Evolutionary conservation across 495 filamentous ascomycete genomes (phyloP), one percentile per base, ranked within the genome.

Genomic region (Aspergillus cavernicola): DNA sequence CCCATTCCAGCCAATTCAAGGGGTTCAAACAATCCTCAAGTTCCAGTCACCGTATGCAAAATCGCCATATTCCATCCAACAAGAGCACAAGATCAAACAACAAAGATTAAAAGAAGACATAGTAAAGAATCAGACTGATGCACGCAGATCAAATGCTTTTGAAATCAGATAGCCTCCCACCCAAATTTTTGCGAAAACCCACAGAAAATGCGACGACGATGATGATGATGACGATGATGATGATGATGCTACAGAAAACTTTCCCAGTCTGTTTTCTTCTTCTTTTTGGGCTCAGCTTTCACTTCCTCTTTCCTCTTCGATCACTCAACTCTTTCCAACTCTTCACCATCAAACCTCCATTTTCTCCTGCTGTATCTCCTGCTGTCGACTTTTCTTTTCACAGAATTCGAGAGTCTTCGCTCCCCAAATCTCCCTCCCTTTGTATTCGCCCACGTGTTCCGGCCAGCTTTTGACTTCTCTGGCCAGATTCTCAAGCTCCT

Each of bases 401-500:
- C 73, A 78, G 50, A 67, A 80, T 31, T 74, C 71, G 57, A 76
- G 45, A 2, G 77, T 70, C 19, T 66, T 68, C 6, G 57, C 55
- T 12, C 75, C 74, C 79, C 80, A 82, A 18, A 80, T 58, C 43
- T 70, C 66, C 31, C 65, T 66, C 10, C 80, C 79, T 46, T 82
- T 83, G 59, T 80, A 82, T 40, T 65, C 66, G 13, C 69, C 71
- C 44, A 80, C 76, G 46, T 77, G 72, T 1, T 76, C 69, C 26
- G 77, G 76, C 80, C 78, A 81, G 20, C 69, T 75, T 28, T 64
- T 66, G 50, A 81, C 75, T 52, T 81, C 77, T 16, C 62, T 72
- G 15, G 68, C 75, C 6, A 79, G 60, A 26, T 73, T 73, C 42
- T 66, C 62, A 22, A 76, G 56, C 60, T 75, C 70, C 35, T 74